Evolutionary conservation across 768 basidiomycete genomes (phyloP).

Genomic region (Naematelia aurantialba): DNA sequence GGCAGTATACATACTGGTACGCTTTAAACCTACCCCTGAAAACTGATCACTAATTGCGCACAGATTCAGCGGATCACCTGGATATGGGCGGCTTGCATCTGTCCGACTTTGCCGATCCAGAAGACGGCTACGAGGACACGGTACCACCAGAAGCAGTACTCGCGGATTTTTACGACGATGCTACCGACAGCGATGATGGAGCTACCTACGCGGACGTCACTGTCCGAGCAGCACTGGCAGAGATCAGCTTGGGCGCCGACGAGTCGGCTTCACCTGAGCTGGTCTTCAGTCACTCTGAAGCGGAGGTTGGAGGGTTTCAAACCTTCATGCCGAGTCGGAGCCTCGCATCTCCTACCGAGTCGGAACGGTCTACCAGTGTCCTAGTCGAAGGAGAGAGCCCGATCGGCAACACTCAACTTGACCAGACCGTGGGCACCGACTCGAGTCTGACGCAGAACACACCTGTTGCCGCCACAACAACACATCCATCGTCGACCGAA

Average conservation of each 20-base stretch:
- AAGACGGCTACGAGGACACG: constrained; percentile 7
- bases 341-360: no score
- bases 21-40: neutral
- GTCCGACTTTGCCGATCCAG: constrained; percentile 39
- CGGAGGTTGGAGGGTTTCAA: no score
- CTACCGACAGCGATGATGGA: neutral
- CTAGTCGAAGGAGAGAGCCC: no score
- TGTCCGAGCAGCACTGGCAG: neutral
- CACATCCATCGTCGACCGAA: no score
- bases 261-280: neutral
- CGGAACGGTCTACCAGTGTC: no score
- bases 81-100: constrained; percentile 38
- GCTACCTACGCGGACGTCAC: neutral
- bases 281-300: neutral
- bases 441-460: no score
- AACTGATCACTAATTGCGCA: neutral
- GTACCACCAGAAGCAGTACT: neutral
- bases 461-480: no score
- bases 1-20: neutral
- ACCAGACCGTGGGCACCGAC: no score
- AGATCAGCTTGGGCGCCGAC: neutral
- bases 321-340: no score
- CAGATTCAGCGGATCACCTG: constrained; percentile 16
- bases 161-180: neutral
- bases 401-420: no score